phyloP scores from a whole-genome alignment of 2,329 filamentous ascomycete genomes.

The Claviceps monticola region DNA sequence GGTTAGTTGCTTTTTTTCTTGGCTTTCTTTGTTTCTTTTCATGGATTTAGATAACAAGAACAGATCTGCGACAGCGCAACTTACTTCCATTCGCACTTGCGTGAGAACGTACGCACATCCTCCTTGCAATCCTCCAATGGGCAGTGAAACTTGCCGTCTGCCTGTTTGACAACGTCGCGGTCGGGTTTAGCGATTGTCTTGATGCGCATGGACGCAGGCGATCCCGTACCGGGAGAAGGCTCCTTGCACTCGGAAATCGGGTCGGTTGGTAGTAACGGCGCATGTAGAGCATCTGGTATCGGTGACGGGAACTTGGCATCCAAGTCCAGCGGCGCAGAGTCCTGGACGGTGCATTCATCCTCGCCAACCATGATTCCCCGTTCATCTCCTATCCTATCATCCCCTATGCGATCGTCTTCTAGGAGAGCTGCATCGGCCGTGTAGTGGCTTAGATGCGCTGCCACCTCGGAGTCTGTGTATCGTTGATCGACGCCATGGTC shows the following conservation, averaged over 20 bases:
- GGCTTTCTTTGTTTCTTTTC: conserved; percentile 7
- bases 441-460: conserved; percentile 30
- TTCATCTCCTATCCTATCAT: background rate
- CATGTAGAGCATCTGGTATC: conserved; percentile 17
- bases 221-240: conserved; percentile 17
- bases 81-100: conserved; percentile 92
- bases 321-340: conserved; percentile 26
- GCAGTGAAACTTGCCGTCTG: conserved; percentile 66
- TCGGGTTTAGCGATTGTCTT: conserved; percentile 47
- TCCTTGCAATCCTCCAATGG: conserved; percentile 55
- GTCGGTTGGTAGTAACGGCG: conserved; percentile 19
- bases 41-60: background rate
- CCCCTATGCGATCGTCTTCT: conserved; percentile 9
- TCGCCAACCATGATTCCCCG: conserved; percentile 19
- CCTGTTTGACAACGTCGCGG: conserved; percentile 45
- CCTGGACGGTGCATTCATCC: conserved; percentile 22
- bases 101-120: conserved; percentile 51
- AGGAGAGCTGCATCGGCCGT: conserved; percentile 20
- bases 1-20: conserved; percentile 4
- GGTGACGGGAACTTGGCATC: conserved; percentile 21
- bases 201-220: conserved; percentile 25
- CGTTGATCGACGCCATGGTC: conserved; percentile 27
- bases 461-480: conserved; percentile 28
- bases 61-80: conserved; percentile 19
- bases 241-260: conserved; percentile 21